These are phyloP conservation scores for Sporothrix sp. DNA, from an alignment of 2,329 filamentous ascomycete genomes.

Conservation along the genomic window DNA sequence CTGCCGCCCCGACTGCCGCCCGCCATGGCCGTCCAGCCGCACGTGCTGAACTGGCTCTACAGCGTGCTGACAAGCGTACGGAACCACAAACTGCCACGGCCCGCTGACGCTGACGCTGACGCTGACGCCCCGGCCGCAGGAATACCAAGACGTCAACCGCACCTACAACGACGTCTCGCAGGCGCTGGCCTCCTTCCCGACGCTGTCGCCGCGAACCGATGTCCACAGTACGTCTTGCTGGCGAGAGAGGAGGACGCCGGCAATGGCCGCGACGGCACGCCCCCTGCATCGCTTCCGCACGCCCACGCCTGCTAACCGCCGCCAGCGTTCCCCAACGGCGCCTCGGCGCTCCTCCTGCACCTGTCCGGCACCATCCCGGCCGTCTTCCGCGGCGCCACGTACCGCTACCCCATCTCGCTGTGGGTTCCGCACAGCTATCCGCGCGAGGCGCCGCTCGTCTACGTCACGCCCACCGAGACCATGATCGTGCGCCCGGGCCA, in stretches of 20 bases:
- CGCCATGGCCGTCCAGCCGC: slow-evolving; percentile 66
- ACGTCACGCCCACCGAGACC: slow-evolving; percentile 76
- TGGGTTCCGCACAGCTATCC: slow-evolving; percentile 93
- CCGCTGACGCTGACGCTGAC: neutral
- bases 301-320: slow-evolving; percentile 10
- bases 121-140: slow-evolving; percentile 40
- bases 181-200: slow-evolving; percentile 67
- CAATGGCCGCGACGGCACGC: too few relatives aligned
- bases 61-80: slow-evolving; percentile 71
- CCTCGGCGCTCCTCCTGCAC: slow-evolving; percentile 75
- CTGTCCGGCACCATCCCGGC: slow-evolving; percentile 87
- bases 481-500: slow-evolving; percentile 90
- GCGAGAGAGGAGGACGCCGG: too few relatives aligned
- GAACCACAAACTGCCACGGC: too few relatives aligned
- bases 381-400: slow-evolving; percentile 75
- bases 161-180: slow-evolving; percentile 88
- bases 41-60: slow-evolving; percentile 91
- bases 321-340: slow-evolving; percentile 77
- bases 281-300: too few relatives aligned
- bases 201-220: slow-evolving; percentile 77
- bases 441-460: slow-evolving; percentile 71
- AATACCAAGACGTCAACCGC: slow-evolving; percentile 87
- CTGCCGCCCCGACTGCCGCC: slow-evolving; percentile 1
- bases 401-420: slow-evolving; percentile 83
- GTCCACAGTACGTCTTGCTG: slow-evolving; percentile 66